phyloP scores from a whole-genome alignment of 2,329 filamentous ascomycete genomes.

The Myriosclerotinia duriaeana region DNA sequence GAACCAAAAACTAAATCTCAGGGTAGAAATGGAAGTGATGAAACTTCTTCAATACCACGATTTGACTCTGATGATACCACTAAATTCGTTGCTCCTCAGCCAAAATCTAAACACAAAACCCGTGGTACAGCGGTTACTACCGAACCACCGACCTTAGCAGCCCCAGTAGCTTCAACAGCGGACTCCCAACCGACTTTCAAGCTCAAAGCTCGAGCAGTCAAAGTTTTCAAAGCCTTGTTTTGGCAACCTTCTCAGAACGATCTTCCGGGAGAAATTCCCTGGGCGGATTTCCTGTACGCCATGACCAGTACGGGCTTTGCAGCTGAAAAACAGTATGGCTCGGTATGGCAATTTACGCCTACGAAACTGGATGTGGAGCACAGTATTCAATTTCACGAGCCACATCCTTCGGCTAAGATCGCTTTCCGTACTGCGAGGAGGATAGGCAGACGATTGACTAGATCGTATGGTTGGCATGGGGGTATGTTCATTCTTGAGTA shows the following conservation, averaged over 20 bases:
- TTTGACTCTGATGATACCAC: background rate
- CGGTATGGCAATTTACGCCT: slow-evolving; percentile 59
- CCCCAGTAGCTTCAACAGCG: background rate
- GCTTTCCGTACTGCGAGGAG: slow-evolving; percentile 48
- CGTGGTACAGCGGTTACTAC: slow-evolving; percentile 25
- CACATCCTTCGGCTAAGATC: slow-evolving; percentile 56
- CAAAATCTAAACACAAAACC: slow-evolving; percentile 35
- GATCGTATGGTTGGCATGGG: slow-evolving; percentile 52
- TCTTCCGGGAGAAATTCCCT: slow-evolving; percentile 50
- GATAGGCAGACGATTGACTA: slow-evolving; percentile 50
- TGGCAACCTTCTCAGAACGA: slow-evolving; percentile 41
- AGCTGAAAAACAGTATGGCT: slow-evolving; percentile 58
- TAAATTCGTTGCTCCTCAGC: background rate
- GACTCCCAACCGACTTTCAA: slow-evolving; percentile 38
- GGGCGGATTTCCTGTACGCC: slow-evolving; percentile 55
- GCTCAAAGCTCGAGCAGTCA: slow-evolving; percentile 43
- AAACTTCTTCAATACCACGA: background rate
- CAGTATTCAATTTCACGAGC: slow-evolving; percentile 46
- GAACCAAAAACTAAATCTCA: background rate
- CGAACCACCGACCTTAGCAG: background rate
- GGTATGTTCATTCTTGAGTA: slow-evolving; percentile 44
- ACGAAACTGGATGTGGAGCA: slow-evolving; percentile 43
- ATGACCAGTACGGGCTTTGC: slow-evolving; percentile 52
- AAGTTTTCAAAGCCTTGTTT: slow-evolving; percentile 48
- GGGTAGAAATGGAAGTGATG: background rate